Base-by-base conservation (phyloP, 2,329 filamentous ascomycete genomes). In the Colletotrichum chrysophilum region DNA sequence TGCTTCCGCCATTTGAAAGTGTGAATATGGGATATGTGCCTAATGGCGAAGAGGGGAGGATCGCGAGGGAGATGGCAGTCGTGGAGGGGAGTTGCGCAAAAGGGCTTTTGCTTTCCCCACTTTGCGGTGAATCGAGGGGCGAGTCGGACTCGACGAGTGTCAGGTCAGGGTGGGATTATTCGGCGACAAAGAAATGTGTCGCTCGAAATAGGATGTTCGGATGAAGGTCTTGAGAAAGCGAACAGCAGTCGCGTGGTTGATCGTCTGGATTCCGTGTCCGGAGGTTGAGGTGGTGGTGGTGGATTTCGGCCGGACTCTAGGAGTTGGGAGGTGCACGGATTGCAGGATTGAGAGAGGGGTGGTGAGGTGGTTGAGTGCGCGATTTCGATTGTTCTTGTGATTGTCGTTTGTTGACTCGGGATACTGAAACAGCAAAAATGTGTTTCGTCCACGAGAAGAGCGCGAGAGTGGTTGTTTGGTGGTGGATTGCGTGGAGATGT, bases 1-100 rank as follows among this genome's bases (percentile, higher is more conserved):
- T 82, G 86, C 85, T 81, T 87, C 86, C 80, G 86, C 82, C 86
- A 88, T 88, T 74, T 71, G 58, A 70, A 60, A 21, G 12, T 76
- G 55, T 71, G 62, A 36, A 52, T 75, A 13, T 62, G 34, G 62
- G 21, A 7, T 67, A 71, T 68, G 52, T 71, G 74, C 73, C 73
- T 72, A 48, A 16, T 64, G 73, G 73, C 69, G 61, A 56, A 10
- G 43, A 55, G 36, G 26, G 36, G 52, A 30, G 38, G 48, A 56
- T 62, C 30, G 30, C 30, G 30, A 26, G 18, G 21, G 48, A 52
- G 62, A 55, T 72, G 18, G 55, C 73, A 21, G 69, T 52, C 34
- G 65, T 66, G 61, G 58, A 76, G 18, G 26, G 74, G 26, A 55
- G 61, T 65, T 72, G 72, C 72, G 68, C 72, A 68, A 56, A 75